These are phyloP conservation scores for Solanum lycopersicoides DNA, from an alignment of 257 asterid genomes.

Conservation along the genomic window DNA sequence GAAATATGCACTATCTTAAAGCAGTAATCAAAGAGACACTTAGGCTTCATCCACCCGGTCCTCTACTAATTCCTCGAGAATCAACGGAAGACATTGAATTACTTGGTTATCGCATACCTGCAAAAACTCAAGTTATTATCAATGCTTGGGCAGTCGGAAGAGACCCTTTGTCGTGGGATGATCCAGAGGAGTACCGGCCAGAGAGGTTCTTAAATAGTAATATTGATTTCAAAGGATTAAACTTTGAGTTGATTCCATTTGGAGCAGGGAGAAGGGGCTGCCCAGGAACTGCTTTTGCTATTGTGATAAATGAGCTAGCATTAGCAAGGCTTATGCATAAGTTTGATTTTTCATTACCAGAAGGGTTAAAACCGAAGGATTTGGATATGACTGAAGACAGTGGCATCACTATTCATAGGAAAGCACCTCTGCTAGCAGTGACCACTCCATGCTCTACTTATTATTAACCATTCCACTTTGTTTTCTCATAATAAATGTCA, in stretches of 20 bases:
- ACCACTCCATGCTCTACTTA: not conserved
- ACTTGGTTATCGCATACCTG: not conserved
- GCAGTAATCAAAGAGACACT: not conserved
- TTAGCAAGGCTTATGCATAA: not conserved
- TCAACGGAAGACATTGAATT: not conserved
- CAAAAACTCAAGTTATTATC: not conserved
- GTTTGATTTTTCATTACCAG: not conserved
- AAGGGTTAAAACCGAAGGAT: not conserved
- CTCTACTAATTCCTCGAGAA: not conserved
- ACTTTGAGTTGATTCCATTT: not conserved
- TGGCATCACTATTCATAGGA: not conserved
- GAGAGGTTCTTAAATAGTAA: not conserved
- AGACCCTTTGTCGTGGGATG: not conserved
- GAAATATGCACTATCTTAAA: not conserved
- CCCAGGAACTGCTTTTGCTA: not conserved
- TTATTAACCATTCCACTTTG: too few species aligned
- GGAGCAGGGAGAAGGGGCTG: not conserved
- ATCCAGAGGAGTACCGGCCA: not conserved
- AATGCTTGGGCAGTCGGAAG: not conserved
- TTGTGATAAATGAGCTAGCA: not conserved
- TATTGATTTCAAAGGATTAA: not conserved
- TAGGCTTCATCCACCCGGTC: not conserved
- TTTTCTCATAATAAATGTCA: too few species aligned
- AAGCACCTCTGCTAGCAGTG: not conserved
- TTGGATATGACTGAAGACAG: not conserved